Evolutionary conservation across 495 filamentous ascomycete species (phyloP), one percentile per base, ranked within the genome.

Genomic region (Wilcoxina mikolae): DNA sequence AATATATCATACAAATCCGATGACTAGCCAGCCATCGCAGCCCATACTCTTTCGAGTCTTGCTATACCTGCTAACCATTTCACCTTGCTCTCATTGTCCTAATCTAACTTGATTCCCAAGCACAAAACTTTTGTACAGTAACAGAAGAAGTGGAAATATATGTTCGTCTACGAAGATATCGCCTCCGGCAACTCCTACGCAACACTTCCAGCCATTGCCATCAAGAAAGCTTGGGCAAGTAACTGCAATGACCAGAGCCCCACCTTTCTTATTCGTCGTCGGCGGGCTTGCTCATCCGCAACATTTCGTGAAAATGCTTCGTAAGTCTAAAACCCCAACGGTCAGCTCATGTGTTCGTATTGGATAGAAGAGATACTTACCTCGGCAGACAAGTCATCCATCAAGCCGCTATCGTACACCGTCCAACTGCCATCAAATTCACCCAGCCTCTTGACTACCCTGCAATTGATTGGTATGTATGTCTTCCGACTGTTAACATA

Each of bases 351-450:
- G n/a, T n/a, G n/a, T n/a, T n/a, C n/a, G n/a, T n/a, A n/a, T n/a
- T n/a, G n/a, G n/a, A n/a, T n/a, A n/a, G 33, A 23, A 12, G 18
- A n/a, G n/a, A 51, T 55, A 64, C 72, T 60, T 69, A 83, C 80
- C 68, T 94, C 91, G 47, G 84, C 85, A 2, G 84, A 87, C n/a
- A 90, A 73, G 66, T 96, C 93, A 57, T 95, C 86, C 87, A 98
- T 86, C 43, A 98, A 72, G 5, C 87, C 87, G 65, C 84, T 89
- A 64, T 98, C 91, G 68, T 81, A 95, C 43, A 94, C 79, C 15
- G 86, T 94, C 91, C 91, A 98, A 58, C 83, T 84, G 17, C 91
- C 91, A 67, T 98, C 87, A 61, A 96, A 98, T 67, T 98, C 91
- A 52, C 75, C 73, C 9, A 77, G 75, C 2, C 76, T 78, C 70